Conservation (phyloP, 1,284 basidiomycete genomes). For the Anthracocystis walkeri region DNA sequence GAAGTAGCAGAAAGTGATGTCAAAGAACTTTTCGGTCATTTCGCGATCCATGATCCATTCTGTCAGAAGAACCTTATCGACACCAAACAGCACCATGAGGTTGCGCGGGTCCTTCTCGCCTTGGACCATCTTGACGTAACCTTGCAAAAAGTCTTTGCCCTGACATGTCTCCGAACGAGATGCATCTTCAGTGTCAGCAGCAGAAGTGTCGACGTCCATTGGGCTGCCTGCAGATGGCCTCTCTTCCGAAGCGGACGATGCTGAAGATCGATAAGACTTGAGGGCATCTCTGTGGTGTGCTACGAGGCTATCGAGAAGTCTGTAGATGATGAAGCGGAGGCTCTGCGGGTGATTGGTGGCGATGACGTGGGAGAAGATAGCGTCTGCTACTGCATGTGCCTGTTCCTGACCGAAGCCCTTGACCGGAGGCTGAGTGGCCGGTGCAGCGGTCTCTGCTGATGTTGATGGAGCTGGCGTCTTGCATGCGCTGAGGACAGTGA, state of each 20-base stretch:
- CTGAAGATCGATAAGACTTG: slow-evolving; percentile 17
- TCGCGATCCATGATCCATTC: slow-evolving; percentile 82
- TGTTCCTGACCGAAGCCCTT: slow-evolving; percentile 80
- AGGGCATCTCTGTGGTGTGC: slow-evolving; percentile 75
- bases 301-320: slow-evolving; percentile 83
- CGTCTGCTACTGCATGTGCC: slow-evolving; percentile 77
- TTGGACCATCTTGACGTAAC: slow-evolving; percentile 84
- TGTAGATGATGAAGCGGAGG: slow-evolving; percentile 83
- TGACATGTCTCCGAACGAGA: slow-evolving; percentile 30
- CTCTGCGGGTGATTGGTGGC: slow-evolving; percentile 86
- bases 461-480: slow-evolving; percentile 17
- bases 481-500: slow-evolving; percentile 74
- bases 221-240: not conserved
- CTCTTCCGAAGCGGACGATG: slow-evolving; percentile 6
- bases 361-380: slow-evolving; percentile 80
- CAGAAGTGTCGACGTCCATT: slow-evolving; percentile 27
- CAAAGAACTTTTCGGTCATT: slow-evolving; percentile 83
- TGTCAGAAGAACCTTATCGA: slow-evolving; percentile 83
- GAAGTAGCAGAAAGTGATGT: slow-evolving; percentile 98
- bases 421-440: slow-evolving; percentile 53
- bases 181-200: slow-evolving; percentile 8
- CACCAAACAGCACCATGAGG: slow-evolving; percentile 87
- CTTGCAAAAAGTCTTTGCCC: slow-evolving; percentile 78
- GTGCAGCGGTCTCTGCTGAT: not conserved
- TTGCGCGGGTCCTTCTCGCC: slow-evolving; percentile 99